phyloP scores from a whole-genome alignment of 1,139 yeast genomes.

The Yamadazyma friedrichii region DNA sequence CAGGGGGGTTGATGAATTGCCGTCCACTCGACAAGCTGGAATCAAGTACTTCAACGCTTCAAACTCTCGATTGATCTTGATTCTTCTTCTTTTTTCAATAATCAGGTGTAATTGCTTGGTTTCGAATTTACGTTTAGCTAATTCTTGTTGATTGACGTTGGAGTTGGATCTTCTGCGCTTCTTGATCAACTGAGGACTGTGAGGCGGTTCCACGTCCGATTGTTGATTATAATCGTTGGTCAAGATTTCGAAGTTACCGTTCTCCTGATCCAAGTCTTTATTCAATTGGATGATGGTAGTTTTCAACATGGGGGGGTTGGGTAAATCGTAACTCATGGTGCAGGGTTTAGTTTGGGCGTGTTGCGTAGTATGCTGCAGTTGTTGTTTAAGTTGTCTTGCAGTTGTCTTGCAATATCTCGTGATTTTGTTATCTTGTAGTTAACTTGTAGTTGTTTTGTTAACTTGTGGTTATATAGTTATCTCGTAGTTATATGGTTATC shows the following conservation, averaged over 20 bases:
- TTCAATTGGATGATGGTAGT: slow-evolving; percentile 64
- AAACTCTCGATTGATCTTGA: slow-evolving; percentile 78
- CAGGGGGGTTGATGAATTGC: slow-evolving; percentile 8
- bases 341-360: too few relatives aligned
- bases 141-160: slow-evolving; percentile 49
- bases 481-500: too few relatives aligned
- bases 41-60: slow-evolving; percentile 75
- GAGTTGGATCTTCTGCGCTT: slow-evolving; percentile 49
- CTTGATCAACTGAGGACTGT: slow-evolving; percentile 18
- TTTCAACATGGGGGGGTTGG: slow-evolving; percentile 61
- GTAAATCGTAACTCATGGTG: slow-evolving; percentile 24
- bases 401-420: too few relatives aligned
- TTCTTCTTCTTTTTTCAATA: slow-evolving; percentile 75
- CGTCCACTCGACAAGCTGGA: slow-evolving; percentile 59
- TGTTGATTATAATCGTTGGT: slow-evolving; percentile 28
- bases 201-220: slow-evolving; percentile 2
- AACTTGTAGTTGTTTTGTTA: too few relatives aligned
- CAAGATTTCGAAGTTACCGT: slow-evolving; percentile 43
- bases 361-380: too few relatives aligned
- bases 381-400: too few relatives aligned
- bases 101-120: slow-evolving; percentile 69
- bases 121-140: slow-evolving; percentile 55
- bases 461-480: too few relatives aligned
- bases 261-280: slow-evolving; percentile 42
- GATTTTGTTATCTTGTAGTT: too few relatives aligned